Evolutionary conservation across 2,329 filamentous ascomycete species (phyloP).

Genomic region (Cercospora beticola): DNA sequence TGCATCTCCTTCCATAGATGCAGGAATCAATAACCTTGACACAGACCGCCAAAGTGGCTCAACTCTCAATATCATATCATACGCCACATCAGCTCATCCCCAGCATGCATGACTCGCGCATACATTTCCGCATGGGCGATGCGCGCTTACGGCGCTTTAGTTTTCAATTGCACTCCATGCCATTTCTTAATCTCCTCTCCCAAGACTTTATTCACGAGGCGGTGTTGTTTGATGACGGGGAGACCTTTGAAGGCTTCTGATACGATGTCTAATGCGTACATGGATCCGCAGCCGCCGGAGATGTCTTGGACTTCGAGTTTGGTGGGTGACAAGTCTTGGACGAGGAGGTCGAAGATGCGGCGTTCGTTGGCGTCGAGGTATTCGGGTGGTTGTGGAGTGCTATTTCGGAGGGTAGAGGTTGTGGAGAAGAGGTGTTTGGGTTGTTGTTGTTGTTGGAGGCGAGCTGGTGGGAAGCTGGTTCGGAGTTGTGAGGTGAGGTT

Average conservation of each 20-base stretch:
- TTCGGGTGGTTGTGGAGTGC: slow-evolving; percentile 41
- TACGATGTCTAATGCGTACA: slow-evolving; percentile 80
- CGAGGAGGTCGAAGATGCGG: slow-evolving; percentile 50
- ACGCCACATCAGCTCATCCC: neutral
- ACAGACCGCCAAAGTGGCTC: slow-evolving; percentile 8
- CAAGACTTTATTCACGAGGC: slow-evolving; percentile 73
- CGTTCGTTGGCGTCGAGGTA: slow-evolving; percentile 49
- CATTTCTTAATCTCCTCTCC: slow-evolving; percentile 74
- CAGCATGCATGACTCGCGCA: neutral
- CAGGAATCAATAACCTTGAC: neutral
- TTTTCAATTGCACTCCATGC: slow-evolving; percentile 81
- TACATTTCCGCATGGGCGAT: neutral
- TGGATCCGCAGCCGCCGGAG: slow-evolving; percentile 79
- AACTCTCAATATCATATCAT: neutral
- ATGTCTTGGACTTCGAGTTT: slow-evolving; percentile 68
- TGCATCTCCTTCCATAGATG: neutral
- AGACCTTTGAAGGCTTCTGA: slow-evolving; percentile 69
- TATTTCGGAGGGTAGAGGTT: neutral
- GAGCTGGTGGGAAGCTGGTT: neutral
- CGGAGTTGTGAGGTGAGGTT: neutral
- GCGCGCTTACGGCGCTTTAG: slow-evolving; percentile 50
- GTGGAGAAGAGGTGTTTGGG: neutral
- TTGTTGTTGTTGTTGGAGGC: neutral
- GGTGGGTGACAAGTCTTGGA: slow-evolving; percentile 43
- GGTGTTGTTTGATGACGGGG: slow-evolving; percentile 76